phyloP scores from a whole-genome alignment of 306 rosid species.

The Dalbergia oliveri region DNA sequence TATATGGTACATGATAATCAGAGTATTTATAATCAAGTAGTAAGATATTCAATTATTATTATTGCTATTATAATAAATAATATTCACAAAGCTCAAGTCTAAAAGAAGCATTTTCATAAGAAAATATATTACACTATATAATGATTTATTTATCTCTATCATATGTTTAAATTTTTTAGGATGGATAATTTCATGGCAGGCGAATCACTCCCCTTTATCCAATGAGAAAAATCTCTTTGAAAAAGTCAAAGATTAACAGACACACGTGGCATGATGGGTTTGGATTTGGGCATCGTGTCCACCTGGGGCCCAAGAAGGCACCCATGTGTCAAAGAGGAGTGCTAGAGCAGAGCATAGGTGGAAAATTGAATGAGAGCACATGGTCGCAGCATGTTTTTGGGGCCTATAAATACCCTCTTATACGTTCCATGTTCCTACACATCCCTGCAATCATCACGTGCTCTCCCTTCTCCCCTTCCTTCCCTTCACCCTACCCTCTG shows the following conservation, averaged over 20 bases:
- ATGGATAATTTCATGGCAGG: too few species aligned
- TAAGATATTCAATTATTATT: too few species aligned
- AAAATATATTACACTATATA: too few species aligned
- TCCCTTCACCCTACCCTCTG: not conserved
- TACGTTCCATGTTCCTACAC: conserved; percentile 42
- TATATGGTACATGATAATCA: too few species aligned
- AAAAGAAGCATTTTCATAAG: too few species aligned
- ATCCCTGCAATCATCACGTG: conserved; percentile 61
- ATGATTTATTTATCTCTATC: too few species aligned
- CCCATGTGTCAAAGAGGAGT: conserved; percentile 45
- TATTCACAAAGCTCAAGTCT: too few species aligned
- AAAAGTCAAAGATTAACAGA: conserved; percentile 49
- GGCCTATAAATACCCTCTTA: conserved; percentile 59
- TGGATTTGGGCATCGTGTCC: conserved; percentile 55
- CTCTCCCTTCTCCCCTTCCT: not conserved
- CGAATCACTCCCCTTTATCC: too few species aligned
- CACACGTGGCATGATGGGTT: conserved; percentile 20
- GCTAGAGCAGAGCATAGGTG: conserved; percentile 14
- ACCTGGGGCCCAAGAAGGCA: conserved; percentile 38
- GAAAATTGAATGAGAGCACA: conserved; percentile 50
- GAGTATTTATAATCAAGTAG: too few species aligned
- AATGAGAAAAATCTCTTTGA: not conserved
- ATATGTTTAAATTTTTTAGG: too few species aligned
- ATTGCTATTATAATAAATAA: too few species aligned
- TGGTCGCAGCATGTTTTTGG: conserved; percentile 54